Conservation (phyloP, 2,329 filamentous ascomycete genomes). For the Xylaria multiplex region DNA sequence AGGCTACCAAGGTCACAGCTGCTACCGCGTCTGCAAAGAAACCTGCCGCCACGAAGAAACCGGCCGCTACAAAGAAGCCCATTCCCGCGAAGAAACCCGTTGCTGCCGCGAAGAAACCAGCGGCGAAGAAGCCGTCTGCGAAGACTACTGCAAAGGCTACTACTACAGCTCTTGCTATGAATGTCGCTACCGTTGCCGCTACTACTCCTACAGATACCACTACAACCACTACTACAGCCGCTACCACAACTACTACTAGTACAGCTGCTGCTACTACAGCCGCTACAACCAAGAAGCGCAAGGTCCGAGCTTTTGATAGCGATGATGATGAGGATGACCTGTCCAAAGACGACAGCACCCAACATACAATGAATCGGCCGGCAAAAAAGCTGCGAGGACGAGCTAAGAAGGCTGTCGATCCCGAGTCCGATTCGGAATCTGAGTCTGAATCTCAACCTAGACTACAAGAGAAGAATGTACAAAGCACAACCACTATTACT, state of each 20-base stretch:
- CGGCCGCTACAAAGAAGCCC: constrained; percentile 35
- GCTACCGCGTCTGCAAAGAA: constrained; percentile 13
- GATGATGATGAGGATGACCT: constrained; percentile 65
- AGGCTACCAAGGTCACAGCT: constrained; percentile 47
- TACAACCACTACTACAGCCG: constrained; percentile 18
- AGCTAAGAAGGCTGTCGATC: constrained; percentile 55
- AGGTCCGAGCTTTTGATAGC: constrained; percentile 59
- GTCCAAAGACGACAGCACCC: constrained; percentile 38
- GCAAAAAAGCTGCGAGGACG: constrained; percentile 58
- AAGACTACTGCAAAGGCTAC: constrained; percentile 1
- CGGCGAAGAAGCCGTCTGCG: constrained; percentile 19
- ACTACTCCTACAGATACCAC: constrained; percentile 37
- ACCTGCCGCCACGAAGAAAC: neutral
- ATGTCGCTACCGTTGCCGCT: constrained; percentile 7
- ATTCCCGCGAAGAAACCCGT: constrained; percentile 53
- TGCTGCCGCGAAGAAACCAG: constrained; percentile 39
- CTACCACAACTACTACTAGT: constrained; percentile 17
- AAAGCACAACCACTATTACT: constrained; percentile 23
- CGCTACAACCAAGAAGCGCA: constrained; percentile 56
- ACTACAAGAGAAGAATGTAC: constrained; percentile 3
- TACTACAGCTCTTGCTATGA: neutral
- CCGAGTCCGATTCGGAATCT: constrained; percentile 44
- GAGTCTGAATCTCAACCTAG: constrained; percentile 39
- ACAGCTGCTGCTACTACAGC: neutral
- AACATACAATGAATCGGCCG: constrained; percentile 49